Evolutionary conservation across 2,329 filamentous ascomycete genomes (phyloP), one percentile per base, ranked within the genome.

Genomic region (Penicillium sp.): DNA sequence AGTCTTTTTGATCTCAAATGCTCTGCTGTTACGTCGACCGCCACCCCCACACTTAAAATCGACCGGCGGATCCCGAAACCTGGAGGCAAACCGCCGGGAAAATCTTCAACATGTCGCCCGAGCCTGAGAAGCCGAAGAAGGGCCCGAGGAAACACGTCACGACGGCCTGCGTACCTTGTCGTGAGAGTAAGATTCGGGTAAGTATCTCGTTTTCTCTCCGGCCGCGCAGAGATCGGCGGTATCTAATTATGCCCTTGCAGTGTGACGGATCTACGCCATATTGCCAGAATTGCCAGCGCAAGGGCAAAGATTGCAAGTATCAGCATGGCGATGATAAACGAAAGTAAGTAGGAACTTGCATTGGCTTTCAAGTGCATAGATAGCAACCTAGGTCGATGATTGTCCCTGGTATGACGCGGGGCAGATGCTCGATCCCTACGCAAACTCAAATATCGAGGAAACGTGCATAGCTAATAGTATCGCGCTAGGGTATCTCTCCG

Each of bases 131-230:
- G 59, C 53, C 59, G n/a, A 71, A 68, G 51, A 71, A 67, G 61
- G 54, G 65, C 8, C 68, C 67, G 20, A 69, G 75, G 49, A 77
- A 75, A 58, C 75, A 78, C 59, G 73, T 77, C 60, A 77, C 75
- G 2, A 77, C 75, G 1, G 75, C 75, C 9, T 78, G 75, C 53
- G 74, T 77, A 27, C 73, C 74, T 23, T 78, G 75, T 56, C 73
- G 75, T 23, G 75, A 78, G 61, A 78, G 75, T 58, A 78, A 78
- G 48, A 73, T 78, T 57, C 73, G 75, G 61, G 75, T 76, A 67
- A 54, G 69, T 53, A 50, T 27, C 26, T 26, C 14, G 37, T 23
- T 27, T 15, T 15, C 27, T 7, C 12, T 20, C 20, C 26, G 7
- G n/a, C n/a, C 29, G 37, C 43, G 31, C 41, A 15, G 25, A 29